A percentile compares a stretch with the other conserved stretches of the same genome.
phyloP scores from a whole-genome alignment of 2,329 filamentous ascomycete species.

The Emmonsiellopsis sp. region DNA sequence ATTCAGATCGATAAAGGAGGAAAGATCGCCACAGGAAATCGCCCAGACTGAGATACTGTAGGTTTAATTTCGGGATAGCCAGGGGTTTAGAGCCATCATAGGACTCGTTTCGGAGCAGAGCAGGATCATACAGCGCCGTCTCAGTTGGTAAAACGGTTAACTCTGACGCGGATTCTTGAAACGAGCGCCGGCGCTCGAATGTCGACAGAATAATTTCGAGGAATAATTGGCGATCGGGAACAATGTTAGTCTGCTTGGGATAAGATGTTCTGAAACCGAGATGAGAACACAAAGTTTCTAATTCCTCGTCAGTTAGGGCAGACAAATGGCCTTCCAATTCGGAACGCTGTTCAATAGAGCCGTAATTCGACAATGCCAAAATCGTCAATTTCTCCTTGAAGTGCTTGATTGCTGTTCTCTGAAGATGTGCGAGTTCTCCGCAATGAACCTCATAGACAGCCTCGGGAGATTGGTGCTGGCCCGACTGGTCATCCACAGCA shows the following conservation, averaged over 20 bases:
- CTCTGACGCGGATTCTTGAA: conserved; percentile 66
- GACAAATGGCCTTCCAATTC: conserved; percentile 71
- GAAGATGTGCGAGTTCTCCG: conserved; percentile 63
- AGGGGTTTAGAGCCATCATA: conserved; percentile 83
- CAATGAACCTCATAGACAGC: conserved; percentile 77
- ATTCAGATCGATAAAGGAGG: conserved; percentile 76
- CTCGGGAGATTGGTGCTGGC: conserved; percentile 59
- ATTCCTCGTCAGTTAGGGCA: conserved; percentile 62
- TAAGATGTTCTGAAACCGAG: conserved; percentile 78
- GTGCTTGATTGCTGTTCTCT: conserved; percentile 65
- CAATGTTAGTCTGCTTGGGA: conserved; percentile 58
- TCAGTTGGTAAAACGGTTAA: conserved; percentile 80
- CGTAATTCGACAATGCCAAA: conserved; percentile 84
- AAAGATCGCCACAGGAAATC: conserved; percentile 97
- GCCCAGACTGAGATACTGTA: conserved; percentile 89
- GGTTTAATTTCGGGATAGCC: conserved; percentile 84
- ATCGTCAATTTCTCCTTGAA: conserved; percentile 90
- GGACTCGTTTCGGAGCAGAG: conserved; percentile 68
- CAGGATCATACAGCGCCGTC: conserved; percentile 63
- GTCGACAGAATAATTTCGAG: conserved; percentile 62
- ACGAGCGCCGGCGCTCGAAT: conserved; percentile 70
- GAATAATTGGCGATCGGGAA: conserved; percentile 45
- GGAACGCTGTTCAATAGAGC: conserved; percentile 67
- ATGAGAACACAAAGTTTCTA: conserved; percentile 56
- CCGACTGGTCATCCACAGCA: conserved; percentile 82